phyloP scores from a whole-genome alignment of 148 eudicot species.

The Rhododendron vialii region DNA sequence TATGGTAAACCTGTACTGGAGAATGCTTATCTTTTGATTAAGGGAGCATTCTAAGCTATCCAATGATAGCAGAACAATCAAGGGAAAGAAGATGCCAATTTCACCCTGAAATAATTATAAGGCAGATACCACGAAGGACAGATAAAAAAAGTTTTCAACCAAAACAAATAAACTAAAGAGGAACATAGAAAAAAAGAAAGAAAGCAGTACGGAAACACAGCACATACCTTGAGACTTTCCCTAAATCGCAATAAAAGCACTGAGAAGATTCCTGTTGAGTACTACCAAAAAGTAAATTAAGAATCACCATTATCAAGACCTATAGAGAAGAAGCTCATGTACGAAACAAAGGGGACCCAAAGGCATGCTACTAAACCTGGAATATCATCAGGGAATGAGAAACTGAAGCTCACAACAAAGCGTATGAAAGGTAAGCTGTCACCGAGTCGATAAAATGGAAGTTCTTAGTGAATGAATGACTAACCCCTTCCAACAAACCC shows the following conservation, averaged over 20 bases:
- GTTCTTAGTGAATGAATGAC: slow-evolving; percentile 81
- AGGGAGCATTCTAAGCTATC: slow-evolving; percentile 68
- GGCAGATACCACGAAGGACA: slow-evolving; percentile 5
- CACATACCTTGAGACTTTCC: slow-evolving; percentile 74
- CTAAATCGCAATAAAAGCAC: slow-evolving; percentile 84
- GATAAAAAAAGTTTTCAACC: background rate
- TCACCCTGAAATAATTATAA: slow-evolving; percentile 55
- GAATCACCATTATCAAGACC: slow-evolving; percentile 3
- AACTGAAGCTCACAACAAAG: slow-evolving; percentile 81
- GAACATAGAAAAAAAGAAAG: background rate
- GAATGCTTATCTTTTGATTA: slow-evolving; percentile 65
- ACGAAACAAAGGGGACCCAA: background rate
- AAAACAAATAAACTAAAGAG: background rate
- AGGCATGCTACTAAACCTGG: slow-evolving; percentile 52
- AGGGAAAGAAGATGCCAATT: slow-evolving; percentile 93
- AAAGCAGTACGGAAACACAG: background rate
- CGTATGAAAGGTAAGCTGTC: slow-evolving; percentile 88
- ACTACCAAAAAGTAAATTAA: slow-evolving; percentile 38
- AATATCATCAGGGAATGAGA: slow-evolving; percentile 79
- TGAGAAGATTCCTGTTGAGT: slow-evolving; percentile 86
- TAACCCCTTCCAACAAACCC: slow-evolving; percentile 92
- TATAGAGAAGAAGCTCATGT: background rate
- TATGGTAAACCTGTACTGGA: slow-evolving; percentile 43
- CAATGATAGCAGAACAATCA: slow-evolving; percentile 74
- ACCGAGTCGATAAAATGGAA: slow-evolving; percentile 87